Evolutionary conservation across 2,329 filamentous ascomycete species (phyloP).

Genomic region (Aspergillus sergii): DNA sequence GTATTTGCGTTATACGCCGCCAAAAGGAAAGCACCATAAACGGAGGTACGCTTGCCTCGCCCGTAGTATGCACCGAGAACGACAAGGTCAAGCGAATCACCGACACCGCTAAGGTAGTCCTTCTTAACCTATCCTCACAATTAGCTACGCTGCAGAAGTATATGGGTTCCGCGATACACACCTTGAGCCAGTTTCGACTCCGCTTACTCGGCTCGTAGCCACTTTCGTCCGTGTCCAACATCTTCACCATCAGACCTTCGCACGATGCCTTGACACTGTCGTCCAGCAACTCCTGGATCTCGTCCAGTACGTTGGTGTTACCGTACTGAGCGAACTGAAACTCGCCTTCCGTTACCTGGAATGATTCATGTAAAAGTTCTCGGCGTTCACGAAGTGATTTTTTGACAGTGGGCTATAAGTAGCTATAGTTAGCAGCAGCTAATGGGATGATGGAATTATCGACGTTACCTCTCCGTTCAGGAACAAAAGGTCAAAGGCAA

Average conservation of each 20-base stretch:
- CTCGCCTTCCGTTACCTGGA: slow-evolving; percentile 80
- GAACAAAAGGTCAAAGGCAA: slow-evolving; percentile 93
- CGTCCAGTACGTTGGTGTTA: slow-evolving; percentile 85
- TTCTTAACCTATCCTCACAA: slow-evolving; percentile 75
- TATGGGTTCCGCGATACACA: slow-evolving; percentile 40
- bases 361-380: slow-evolving; percentile 71
- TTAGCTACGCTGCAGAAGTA: slow-evolving; percentile 8
- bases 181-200: slow-evolving; percentile 97
- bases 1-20: slow-evolving; percentile 84
- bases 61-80: slow-evolving; percentile 93
- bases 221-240: slow-evolving; percentile 90
- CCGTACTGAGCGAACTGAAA: slow-evolving; percentile 87
- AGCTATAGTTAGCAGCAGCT: slow-evolving; percentile 12
- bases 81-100: slow-evolving; percentile 94
- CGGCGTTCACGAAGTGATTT: slow-evolving; percentile 84
- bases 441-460: neutral
- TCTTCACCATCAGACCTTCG: slow-evolving; percentile 99
- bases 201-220: slow-evolving; percentile 96
- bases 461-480: slow-evolving; percentile 74
- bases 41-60: slow-evolving; percentile 91
- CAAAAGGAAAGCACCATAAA: slow-evolving; percentile 93
- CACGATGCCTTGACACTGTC: slow-evolving; percentile 95
- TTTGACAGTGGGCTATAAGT: slow-evolving; percentile 69
- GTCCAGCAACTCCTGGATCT: slow-evolving; percentile 89
- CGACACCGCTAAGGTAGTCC: slow-evolving; percentile 90